Evolutionary conservation across 139 green algal species (phyloP).

Genomic region (Eudorina sp.): DNA sequence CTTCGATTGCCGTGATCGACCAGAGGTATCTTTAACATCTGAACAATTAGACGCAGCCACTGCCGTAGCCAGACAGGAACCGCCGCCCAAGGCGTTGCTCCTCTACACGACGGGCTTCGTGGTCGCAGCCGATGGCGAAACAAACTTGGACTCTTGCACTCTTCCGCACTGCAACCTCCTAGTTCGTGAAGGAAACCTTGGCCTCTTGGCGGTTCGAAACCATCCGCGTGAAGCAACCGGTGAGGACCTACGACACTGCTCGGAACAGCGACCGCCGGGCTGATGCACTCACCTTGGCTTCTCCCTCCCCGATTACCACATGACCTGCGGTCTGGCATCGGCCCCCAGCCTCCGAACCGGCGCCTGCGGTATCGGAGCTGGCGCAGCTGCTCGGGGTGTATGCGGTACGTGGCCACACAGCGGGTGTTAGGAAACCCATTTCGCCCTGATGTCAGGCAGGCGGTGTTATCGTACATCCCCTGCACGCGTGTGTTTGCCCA

Average conservation of each 20-base stretch:
- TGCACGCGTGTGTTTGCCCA: too few relatives aligned
- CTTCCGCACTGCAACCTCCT: conserved; percentile 67
- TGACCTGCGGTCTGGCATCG: too few relatives aligned
- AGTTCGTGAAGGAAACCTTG: conserved; percentile 58
- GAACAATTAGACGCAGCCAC: conserved; percentile 45
- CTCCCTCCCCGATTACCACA: too few relatives aligned
- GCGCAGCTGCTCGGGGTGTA: conserved; percentile 52
- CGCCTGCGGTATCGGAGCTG: background rate
- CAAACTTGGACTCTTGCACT: conserved; percentile 20
- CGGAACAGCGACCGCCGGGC: too few relatives aligned
- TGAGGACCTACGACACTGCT: too few relatives aligned
- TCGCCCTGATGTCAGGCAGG: too few relatives aligned
- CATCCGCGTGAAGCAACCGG: too few relatives aligned
- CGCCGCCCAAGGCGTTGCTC: conserved; percentile 72
- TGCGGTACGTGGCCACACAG: conserved; percentile 6
- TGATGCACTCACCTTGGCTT: too few relatives aligned
- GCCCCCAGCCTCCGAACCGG: background rate
- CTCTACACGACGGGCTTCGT: conserved; percentile 50
- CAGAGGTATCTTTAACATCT: background rate
- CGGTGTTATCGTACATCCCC: too few relatives aligned
- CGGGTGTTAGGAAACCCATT: too few relatives aligned
- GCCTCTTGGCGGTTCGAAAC: conserved; percentile 59
- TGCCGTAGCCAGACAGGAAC: conserved; percentile 57
- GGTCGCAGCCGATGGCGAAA: background rate
- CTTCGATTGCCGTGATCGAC: conserved; percentile 58